Evolutionary conservation across 2,329 filamentous ascomycete genomes (phyloP).

Genomic region (Trichocomaceae sp.): DNA sequence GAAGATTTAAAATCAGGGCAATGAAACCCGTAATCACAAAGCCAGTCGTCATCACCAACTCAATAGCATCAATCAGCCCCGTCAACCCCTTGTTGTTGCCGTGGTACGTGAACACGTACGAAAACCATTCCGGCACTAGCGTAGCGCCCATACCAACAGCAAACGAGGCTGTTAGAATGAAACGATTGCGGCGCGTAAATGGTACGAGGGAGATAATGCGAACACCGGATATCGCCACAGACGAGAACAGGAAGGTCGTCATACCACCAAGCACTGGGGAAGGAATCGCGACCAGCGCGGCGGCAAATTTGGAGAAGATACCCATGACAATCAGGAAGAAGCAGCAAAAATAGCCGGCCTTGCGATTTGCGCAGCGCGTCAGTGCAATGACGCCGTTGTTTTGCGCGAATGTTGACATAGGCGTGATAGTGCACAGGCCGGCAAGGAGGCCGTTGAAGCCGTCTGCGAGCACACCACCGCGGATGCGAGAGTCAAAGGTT

Average conservation of each 20-base stretch:
- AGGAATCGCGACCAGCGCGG: slow-evolving; percentile 61
- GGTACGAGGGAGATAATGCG: slow-evolving; percentile 57
- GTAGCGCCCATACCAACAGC: slow-evolving; percentile 53
- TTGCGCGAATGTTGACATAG: slow-evolving; percentile 62
- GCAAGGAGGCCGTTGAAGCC: slow-evolving; percentile 59
- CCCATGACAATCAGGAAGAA: slow-evolving; percentile 64
- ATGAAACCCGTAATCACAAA: slow-evolving; percentile 62
- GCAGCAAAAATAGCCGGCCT: slow-evolving; percentile 60
- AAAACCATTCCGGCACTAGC: slow-evolving; percentile 44
- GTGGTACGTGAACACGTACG: slow-evolving; percentile 40
- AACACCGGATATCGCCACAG: slow-evolving; percentile 60
- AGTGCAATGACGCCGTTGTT: slow-evolving; percentile 65
- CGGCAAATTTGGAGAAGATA: slow-evolving; percentile 64
- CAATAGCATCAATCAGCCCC: slow-evolving; percentile 45
- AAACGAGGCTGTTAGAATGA: slow-evolving; percentile 58
- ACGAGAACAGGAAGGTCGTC: slow-evolving; percentile 60
- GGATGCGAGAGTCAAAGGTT: slow-evolving; percentile 61
- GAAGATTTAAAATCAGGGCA: slow-evolving; percentile 65
- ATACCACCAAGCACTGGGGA: slow-evolving; percentile 41
- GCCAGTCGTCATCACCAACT: slow-evolving; percentile 61
- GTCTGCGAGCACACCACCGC: slow-evolving; percentile 61
- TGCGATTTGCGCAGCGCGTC: slow-evolving; percentile 61
- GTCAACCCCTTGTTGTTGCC: slow-evolving; percentile 63
- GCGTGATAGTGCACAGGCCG: slow-evolving; percentile 59
- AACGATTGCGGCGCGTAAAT: slow-evolving; percentile 60